These are phyloP conservation scores for Mucor lusitanicus DNA, from an alignment of 371 early-diverging fungal species.

Conservation along the genomic window DNA sequence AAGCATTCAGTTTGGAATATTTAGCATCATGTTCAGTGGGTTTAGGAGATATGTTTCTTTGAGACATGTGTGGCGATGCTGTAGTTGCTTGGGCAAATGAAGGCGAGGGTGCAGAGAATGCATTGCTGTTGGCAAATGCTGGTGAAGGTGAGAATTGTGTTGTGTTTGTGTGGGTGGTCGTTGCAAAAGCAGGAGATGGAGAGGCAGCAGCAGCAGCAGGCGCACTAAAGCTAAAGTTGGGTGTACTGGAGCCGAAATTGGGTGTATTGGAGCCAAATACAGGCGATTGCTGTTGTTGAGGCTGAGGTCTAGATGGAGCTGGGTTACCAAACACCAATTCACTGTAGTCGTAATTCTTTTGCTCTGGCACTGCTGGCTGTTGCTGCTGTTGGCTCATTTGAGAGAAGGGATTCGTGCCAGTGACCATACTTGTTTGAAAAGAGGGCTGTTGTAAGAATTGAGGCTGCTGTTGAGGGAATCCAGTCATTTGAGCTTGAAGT, in stretches of 20 bases:
- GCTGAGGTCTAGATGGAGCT: background rate
- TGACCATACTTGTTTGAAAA: constrained; percentile 22
- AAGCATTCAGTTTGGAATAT: constrained; percentile 25
- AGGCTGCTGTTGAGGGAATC: constrained; percentile 2
- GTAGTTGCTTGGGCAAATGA: background rate
- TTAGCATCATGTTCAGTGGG: constrained; percentile 13
- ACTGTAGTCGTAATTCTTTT: constrained; percentile 21
- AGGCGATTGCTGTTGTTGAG: constrained; percentile 12
- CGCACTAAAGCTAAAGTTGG: background rate
- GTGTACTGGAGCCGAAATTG: constrained; percentile 2
- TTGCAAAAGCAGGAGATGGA: constrained; percentile 1
- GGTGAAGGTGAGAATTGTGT: constrained; percentile 4
- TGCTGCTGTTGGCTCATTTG: constrained; percentile 9
- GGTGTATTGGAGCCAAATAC: constrained; percentile 1
- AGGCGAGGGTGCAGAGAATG: background rate
- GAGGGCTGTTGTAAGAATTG: constrained; percentile 8
- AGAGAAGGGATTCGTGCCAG: constrained; percentile 27
- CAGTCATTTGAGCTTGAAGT: constrained; percentile 27
- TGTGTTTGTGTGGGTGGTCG: background rate
- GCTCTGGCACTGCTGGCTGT: constrained; percentile 10
- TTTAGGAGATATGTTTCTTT: background rate
- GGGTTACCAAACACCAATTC: constrained; percentile 20
- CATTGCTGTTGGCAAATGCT: constrained; percentile 8
- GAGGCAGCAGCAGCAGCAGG: background rate
- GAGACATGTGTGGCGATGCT: background rate